These are phyloP conservation scores for Vitis hybrid DNA, from an alignment of 177 flowering plant species.

Conservation along the genomic window DNA sequence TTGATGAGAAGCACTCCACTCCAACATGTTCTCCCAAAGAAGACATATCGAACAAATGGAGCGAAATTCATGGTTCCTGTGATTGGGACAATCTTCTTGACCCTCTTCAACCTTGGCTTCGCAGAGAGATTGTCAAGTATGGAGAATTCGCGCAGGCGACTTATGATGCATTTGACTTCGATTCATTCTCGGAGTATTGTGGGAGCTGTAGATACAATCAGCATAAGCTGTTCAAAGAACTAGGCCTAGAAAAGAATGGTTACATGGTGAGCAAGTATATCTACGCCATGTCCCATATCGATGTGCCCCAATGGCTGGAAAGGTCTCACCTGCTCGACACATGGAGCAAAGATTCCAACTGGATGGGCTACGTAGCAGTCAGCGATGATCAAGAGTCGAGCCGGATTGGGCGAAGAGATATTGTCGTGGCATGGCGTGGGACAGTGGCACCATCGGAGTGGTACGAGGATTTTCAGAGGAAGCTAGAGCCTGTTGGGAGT, in stretches of 20 bases:
- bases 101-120: conserved; percentile 32
- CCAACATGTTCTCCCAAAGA: conserved; percentile 28
- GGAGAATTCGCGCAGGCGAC: conserved; percentile 39
- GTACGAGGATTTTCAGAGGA: conserved; percentile 17
- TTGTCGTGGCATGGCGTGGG: conserved; percentile 33
- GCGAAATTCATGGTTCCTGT: conserved; percentile 26
- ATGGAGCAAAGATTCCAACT: conserved; percentile 29
- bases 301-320: conserved; percentile 22
- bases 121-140: conserved; percentile 30
- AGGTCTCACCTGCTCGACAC: conserved; percentile 8
- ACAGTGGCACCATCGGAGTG: conserved; percentile 30
- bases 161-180: conserved; percentile 34
- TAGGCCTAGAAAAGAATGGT: conserved; percentile 20
- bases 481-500: conserved; percentile 9
- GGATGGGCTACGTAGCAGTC: conserved; percentile 45
- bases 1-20: conserved; percentile 11
- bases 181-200: conserved; percentile 27
- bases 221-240: conserved; percentile 12
- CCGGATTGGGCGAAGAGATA: conserved; percentile 36
- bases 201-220: conserved; percentile 26
- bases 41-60: conserved; percentile 20
- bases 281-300: conserved; percentile 29
- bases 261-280: conserved; percentile 31
- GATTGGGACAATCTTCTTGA: conserved; percentile 33
- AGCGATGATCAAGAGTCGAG: conserved; percentile 20